Base-by-base conservation (phyloP, 345 rosid species). In the Hibiscus tridactylites region DNA sequence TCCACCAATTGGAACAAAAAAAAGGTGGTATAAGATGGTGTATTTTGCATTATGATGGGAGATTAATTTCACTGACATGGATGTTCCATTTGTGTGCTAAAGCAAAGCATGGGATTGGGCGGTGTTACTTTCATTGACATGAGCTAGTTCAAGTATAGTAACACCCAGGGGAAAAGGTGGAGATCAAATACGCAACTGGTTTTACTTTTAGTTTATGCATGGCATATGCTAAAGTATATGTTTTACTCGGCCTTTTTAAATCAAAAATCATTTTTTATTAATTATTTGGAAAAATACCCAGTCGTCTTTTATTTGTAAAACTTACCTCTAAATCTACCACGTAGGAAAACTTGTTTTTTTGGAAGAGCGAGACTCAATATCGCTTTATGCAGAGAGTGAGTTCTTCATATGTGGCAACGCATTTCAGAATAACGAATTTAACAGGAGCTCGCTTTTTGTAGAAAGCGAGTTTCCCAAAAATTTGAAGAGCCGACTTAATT, bases 171-270 rank as follows among this genome's bases (percentile, higher is more conserved):
- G 8, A 71, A 71, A 58, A 58, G 11, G 16, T 35, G 15, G 31
- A 37, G 12, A 57, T 70, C 29, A 39, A 35, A 5, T 31, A 53
- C n/a, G n/a, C 52, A 21, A 70, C 15, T 7, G 39, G 15, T 59
- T 59, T 11, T 26, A 28, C 49, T 49, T 29, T 17, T 28, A 1
- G 33, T 1, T 42, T 39, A 56, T 44, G 35, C 31, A 58, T 24
- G 71, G 76, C 65, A 79, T 70, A 79, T 70, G 60, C 57, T n/a
- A 46, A 71, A 61, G 76, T 39, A 19, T 52, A 58, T 26, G 10
- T 29, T 24, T 28, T 35, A 13, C 29, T 5, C 31, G 5, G 24
- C 0, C 24, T 21, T 21, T 21, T 21, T 21, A 21, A 21, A 21
- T 21, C 24, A 21, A 21, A 21, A 21, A 0, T 21, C 24, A 0